Evolutionary conservation across 495 filamentous ascomycete genomes (phyloP).

Genomic region (Parathielavia hyrcaniae): DNA sequence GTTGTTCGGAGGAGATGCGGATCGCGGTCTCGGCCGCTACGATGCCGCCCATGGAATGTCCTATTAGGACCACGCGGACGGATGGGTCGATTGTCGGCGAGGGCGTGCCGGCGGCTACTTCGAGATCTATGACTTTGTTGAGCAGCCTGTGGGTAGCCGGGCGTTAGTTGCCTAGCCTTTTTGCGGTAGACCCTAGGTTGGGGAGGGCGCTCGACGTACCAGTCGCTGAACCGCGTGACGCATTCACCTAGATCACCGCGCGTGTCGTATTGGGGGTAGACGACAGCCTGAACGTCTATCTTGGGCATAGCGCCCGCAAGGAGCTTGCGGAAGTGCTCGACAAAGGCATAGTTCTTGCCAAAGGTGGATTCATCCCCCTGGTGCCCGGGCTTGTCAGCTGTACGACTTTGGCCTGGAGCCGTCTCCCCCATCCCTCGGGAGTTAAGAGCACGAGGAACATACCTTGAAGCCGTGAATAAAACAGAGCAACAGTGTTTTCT

Average conservation of each 20-base stretch:
- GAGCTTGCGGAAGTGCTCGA: constrained; percentile 63
- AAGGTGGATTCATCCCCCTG: constrained; percentile 91
- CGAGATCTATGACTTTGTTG: constrained; percentile 88
- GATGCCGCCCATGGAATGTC: constrained; percentile 96
- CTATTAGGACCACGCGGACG: constrained; percentile 75
- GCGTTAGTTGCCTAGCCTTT: background rate
- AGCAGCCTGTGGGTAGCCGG: constrained; percentile 61
- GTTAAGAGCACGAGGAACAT: background rate
- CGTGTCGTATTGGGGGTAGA: constrained; percentile 91
- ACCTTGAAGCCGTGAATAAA: constrained; percentile 99
- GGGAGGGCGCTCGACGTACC: constrained; percentile 43
- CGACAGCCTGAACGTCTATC: constrained; percentile 59
- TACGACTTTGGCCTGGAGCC: too few species aligned
- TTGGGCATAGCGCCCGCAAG: constrained; percentile 67
- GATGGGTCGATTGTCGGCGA: constrained; percentile 85
- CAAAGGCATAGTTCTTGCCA: constrained; percentile 55
- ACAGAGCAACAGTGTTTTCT: constrained; percentile 81
- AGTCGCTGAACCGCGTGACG: constrained; percentile 77
- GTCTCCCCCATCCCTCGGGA: too few species aligned
- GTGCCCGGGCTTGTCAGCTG: constrained; percentile 5
- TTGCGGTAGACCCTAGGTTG: background rate
- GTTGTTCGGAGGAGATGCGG: constrained; percentile 58
- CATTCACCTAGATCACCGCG: constrained; percentile 77
- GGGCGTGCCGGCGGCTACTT: constrained; percentile 73
- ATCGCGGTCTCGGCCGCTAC: constrained; percentile 85